Conservation (phyloP, 129 eudicot genomes). For the Flaveria ramosissima region DNA sequence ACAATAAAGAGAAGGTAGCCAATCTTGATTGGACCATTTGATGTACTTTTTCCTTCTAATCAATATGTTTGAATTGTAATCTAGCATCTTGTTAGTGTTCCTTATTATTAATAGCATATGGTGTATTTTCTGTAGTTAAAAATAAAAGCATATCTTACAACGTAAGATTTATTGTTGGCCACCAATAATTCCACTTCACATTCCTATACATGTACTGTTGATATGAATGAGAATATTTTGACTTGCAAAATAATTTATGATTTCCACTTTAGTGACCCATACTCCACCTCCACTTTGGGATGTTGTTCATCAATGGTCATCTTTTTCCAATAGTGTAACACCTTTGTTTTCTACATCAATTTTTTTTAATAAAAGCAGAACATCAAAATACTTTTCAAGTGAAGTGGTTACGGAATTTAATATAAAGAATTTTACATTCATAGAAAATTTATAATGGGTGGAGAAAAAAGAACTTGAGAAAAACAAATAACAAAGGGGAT, state of each 20-base stretch:
- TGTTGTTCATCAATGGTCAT: neutral
- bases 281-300: conserved; percentile 6
- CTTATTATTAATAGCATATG: no score
- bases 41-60: no score
- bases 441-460: neutral
- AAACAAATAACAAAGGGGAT: no score
- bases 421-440: neutral
- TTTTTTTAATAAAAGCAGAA: neutral
- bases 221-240: neutral
- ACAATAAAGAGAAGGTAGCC: no score
- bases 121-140: no score
- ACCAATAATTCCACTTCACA: neutral
- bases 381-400: neutral
- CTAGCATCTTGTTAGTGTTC: no score
- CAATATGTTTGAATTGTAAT: no score
- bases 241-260: neutral
- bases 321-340: neutral
- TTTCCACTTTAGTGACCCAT: neutral
- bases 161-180: neutral
- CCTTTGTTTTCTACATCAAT: neutral
- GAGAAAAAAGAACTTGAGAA: no score
- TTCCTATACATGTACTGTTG: neutral
- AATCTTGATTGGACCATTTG: no score
- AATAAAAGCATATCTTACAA: no score
- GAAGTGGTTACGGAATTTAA: neutral